Evolutionary conservation across 2,329 filamentous ascomycete genomes (phyloP).

Genomic region (Hysterium pulicare): DNA sequence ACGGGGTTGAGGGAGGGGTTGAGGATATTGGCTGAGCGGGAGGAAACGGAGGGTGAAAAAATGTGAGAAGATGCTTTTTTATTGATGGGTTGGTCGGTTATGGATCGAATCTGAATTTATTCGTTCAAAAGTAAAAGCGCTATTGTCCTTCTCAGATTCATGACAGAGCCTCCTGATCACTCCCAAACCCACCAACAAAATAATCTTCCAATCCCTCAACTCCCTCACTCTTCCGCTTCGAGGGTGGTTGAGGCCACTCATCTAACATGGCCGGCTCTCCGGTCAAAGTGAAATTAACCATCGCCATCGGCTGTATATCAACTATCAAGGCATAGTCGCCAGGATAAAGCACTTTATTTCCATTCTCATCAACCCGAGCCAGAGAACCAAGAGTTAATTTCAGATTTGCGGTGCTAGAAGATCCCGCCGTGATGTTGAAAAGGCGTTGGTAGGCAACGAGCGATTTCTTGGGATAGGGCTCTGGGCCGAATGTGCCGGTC

Average conservation of each 20-base stretch:
- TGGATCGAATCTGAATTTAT: no score
- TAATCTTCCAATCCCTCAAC: not conserved
- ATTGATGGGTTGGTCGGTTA: no score
- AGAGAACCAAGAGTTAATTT: constrained; percentile 49
- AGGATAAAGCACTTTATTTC: constrained; percentile 53
- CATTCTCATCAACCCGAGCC: constrained; percentile 49
- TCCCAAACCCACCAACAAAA: not conserved
- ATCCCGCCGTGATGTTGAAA: constrained; percentile 34
- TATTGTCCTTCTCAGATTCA: not conserved
- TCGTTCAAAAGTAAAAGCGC: no score
- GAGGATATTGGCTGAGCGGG: not conserved
- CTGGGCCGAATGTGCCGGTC: constrained; percentile 46
- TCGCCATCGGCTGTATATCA: constrained; percentile 31
- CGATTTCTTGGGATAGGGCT: constrained; percentile 52
- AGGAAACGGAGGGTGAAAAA: not conserved
- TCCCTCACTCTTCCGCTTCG: not conserved
- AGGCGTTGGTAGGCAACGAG: constrained; percentile 52
- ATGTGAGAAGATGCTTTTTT: no score
- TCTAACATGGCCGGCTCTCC: constrained; percentile 46
- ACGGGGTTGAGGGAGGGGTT: not conserved
- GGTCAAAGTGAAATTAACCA: constrained; percentile 46
- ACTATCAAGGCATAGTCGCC: constrained; percentile 44
- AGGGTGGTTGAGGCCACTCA: constrained; percentile 19
- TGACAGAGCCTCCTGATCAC: not conserved
- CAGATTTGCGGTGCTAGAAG: constrained; percentile 32